These are phyloP conservation scores for Arthrobotrys entomopaga DNA, from an alignment of 2,329 filamentous ascomycete genomes.

Conservation along the genomic window DNA sequence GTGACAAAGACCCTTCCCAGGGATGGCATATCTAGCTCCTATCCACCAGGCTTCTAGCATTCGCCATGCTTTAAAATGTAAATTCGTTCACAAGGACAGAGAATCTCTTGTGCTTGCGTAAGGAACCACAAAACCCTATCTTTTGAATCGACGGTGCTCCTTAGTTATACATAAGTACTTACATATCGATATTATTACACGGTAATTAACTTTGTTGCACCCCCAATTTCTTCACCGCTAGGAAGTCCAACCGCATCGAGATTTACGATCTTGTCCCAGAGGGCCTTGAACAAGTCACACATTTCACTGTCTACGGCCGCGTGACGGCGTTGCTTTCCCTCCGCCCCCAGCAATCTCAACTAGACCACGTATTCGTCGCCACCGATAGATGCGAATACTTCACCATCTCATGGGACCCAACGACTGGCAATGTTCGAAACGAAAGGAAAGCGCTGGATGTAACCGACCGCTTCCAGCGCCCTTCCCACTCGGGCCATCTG, in stretches of 20 bases:
- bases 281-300: constrained; percentile 60
- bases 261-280: constrained; percentile 57
- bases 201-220: not conserved
- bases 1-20: not conserved
- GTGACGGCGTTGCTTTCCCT: constrained; percentile 86
- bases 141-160: not conserved
- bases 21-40: constrained; percentile 92
- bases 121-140: constrained; percentile 61
- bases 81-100: constrained; percentile 76
- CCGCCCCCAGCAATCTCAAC: constrained; percentile 76
- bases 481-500: constrained; percentile 55
- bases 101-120: constrained; percentile 90
- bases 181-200: too few species aligned
- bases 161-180: too few species aligned
- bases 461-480: constrained; percentile 57
- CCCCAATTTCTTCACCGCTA: constrained; percentile 24
- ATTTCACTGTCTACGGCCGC: constrained; percentile 75
- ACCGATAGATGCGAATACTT: constrained; percentile 93
- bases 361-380: constrained; percentile 89
- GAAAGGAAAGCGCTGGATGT: constrained; percentile 66
- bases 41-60: constrained; percentile 93
- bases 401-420: constrained; percentile 81
- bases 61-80: constrained; percentile 83
- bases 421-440: constrained; percentile 70
- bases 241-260: constrained; percentile 58